These are phyloP conservation scores for Antitrichia curtipendula DNA, from an alignment of 225 moss, liverwort and hornwort species.

Conservation along the genomic window DNA sequence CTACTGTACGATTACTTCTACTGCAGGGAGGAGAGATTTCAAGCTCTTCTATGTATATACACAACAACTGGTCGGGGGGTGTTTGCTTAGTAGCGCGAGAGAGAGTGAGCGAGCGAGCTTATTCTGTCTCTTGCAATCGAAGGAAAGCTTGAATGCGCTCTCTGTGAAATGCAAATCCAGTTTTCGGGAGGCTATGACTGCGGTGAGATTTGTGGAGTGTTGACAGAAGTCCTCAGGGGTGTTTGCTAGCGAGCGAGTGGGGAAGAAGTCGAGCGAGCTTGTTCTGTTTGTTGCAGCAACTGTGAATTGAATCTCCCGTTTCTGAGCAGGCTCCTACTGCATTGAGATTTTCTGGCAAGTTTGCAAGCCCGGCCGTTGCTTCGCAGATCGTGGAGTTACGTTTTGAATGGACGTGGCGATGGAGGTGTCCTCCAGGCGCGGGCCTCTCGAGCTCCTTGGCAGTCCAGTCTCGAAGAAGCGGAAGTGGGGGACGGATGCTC, in stretches of 20 bases:
- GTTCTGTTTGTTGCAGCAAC: background rate
- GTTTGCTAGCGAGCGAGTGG: background rate
- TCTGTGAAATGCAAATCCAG: background rate
- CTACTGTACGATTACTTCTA: background rate
- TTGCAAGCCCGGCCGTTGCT: background rate
- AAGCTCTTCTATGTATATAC: background rate
- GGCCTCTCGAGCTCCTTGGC: background rate
- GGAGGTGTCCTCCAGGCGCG: slow-evolving; percentile 33
- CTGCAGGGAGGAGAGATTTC: background rate
- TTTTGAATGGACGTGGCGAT: slow-evolving; percentile 28
- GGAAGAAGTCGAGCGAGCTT: background rate
- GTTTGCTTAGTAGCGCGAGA: too few relatives aligned
- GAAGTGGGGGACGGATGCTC: slow-evolving; percentile 46
- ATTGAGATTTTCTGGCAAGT: background rate
- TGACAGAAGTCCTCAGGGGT: background rate
- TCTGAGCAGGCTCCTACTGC: background rate
- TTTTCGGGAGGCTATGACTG: background rate
- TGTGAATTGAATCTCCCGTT: background rate
- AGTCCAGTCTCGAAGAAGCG: slow-evolving; percentile 27
- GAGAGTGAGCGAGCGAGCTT: background rate
- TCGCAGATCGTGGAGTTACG: background rate
- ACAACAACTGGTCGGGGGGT: background rate
- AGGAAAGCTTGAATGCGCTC: background rate
- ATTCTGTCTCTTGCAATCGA: background rate
- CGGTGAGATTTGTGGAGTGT: background rate